Conservation (phyloP, 805 yeast species). For the Suhomyces sp. region DNA sequence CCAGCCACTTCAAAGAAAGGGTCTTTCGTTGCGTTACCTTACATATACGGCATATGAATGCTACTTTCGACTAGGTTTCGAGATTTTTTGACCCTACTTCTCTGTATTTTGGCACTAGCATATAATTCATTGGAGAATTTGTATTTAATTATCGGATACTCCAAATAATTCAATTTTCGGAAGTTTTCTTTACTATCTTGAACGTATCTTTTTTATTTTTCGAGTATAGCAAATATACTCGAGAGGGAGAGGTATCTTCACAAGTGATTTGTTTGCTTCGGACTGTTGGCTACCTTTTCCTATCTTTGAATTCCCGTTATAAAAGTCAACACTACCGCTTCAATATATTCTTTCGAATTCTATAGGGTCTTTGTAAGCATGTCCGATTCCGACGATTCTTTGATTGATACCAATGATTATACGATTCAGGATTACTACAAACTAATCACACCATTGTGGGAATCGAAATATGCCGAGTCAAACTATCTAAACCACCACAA, state of each 20-base stretch:
- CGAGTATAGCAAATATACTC: background rate
- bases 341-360: background rate
- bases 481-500: conserved; percentile 18
- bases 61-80: background rate
- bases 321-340: background rate
- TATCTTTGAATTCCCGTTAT: background rate
- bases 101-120: background rate
- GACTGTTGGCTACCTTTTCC: background rate
- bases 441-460: conserved; percentile 18
- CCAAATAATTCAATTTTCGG: background rate
- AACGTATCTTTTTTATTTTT: background rate
- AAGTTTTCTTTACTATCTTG: background rate
- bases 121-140: background rate
- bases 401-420: conserved; percentile 12
- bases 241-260: background rate
- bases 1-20: background rate
- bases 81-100: background rate
- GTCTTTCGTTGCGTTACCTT: background rate
- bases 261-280: background rate
- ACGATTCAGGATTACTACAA: conserved; percentile 19
- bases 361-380: conserved; percentile 5
- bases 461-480: conserved; percentile 5
- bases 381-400: conserved; percentile 19
- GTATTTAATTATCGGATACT: background rate
- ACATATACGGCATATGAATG: background rate